A percentile compares a stretch with the other conserved stretches of the same genome.
phyloP scores from a whole-genome alignment of 1,139 yeast species.

The Ashbya aceris region DNA sequence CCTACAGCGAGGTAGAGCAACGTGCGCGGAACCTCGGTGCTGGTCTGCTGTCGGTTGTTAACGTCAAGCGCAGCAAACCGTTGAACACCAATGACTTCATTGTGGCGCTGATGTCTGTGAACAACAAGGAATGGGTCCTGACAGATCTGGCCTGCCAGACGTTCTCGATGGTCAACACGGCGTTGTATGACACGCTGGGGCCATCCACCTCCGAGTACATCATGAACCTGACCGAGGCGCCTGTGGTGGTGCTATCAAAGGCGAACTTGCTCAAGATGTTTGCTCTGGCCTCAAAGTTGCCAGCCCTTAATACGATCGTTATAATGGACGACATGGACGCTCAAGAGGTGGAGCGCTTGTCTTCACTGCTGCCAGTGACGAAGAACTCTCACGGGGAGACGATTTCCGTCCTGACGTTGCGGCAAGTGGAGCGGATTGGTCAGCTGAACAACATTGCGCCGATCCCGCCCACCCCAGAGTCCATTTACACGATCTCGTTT shows the following conservation, averaged over 20 bases:
- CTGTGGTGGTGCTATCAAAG: conserved; percentile 43
- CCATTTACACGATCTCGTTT: conserved; percentile 57
- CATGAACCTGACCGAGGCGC: conserved; percentile 46
- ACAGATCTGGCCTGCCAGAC: conserved; percentile 51
- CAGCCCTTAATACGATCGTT: conserved; percentile 37
- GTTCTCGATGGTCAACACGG: conserved; percentile 46
- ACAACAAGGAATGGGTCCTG: conserved; percentile 51
- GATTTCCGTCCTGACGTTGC: conserved; percentile 36
- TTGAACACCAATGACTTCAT: conserved; percentile 34
- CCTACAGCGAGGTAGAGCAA: conserved; percentile 35
- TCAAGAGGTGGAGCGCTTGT: conserved; percentile 25
- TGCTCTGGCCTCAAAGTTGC: conserved; percentile 32
- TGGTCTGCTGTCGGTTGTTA: conserved; percentile 51
- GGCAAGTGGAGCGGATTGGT: conserved; percentile 50
- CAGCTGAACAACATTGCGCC: conserved; percentile 37
- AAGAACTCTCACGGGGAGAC: conserved; percentile 17
- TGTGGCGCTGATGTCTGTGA: conserved; percentile 48
- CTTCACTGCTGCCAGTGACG: conserved; percentile 14
- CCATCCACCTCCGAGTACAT: conserved; percentile 50
- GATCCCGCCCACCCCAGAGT: conserved; percentile 44
- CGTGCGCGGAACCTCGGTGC: conserved; percentile 50
- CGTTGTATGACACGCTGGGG: conserved; percentile 58
- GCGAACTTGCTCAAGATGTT: conserved; percentile 40
- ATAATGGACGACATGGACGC: conserved; percentile 44
- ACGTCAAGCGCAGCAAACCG: conserved; percentile 30